Percentiles rank a stretch among this genome's conserved stretches.
These are phyloP conservation scores for Fusarium humuli DNA, from an alignment of 2,329 filamentous ascomycete genomes.

Conservation along the genomic window DNA sequence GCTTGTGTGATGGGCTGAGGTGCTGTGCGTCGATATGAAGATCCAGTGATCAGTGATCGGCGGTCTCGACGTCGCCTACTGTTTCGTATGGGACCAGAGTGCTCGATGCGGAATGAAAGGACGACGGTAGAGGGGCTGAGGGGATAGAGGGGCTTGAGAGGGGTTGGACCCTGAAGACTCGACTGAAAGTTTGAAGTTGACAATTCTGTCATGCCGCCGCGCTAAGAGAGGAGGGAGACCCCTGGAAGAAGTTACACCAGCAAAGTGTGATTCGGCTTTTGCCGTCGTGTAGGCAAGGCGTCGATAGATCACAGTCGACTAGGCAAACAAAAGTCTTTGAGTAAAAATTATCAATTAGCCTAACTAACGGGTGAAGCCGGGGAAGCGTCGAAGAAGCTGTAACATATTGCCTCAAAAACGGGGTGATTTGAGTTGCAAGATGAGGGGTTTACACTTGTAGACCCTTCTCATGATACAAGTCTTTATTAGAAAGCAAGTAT, in stretches of 20 bases:
- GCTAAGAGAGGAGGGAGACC: slow-evolving; percentile 28
- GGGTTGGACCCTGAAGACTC: slow-evolving; percentile 22
- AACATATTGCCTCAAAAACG: slow-evolving; percentile 19
- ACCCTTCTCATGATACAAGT: background rate
- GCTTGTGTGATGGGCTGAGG: slow-evolving; percentile 62
- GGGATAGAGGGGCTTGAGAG: slow-evolving; percentile 20
- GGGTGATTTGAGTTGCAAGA: background rate
- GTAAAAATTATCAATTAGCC: background rate
- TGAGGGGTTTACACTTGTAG: slow-evolving; percentile 7
- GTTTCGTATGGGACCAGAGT: background rate
- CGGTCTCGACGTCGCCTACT: slow-evolving; percentile 17
- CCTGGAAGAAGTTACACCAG: slow-evolving; percentile 18
- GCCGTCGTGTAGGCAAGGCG: slow-evolving; percentile 1
- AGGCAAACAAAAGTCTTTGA: slow-evolving; percentile 17
- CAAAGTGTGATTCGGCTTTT: slow-evolving; percentile 13
- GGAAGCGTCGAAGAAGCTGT: slow-evolving; percentile 6
- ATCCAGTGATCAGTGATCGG: slow-evolving; percentile 32
- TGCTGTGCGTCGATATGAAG: slow-evolving; percentile 56
- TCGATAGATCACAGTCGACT: slow-evolving; percentile 6
- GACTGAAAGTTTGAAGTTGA: slow-evolving; percentile 16
- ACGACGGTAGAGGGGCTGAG: slow-evolving; percentile 32
- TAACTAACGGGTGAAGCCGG: slow-evolving; percentile 16
- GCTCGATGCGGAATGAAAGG: slow-evolving; percentile 7
- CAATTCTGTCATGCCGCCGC: slow-evolving; percentile 20
- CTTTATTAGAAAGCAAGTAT: slow-evolving; percentile 3